Base-by-base conservation (phyloP, 805 yeast genomes). In the Teunomyces gatunensis region DNA sequence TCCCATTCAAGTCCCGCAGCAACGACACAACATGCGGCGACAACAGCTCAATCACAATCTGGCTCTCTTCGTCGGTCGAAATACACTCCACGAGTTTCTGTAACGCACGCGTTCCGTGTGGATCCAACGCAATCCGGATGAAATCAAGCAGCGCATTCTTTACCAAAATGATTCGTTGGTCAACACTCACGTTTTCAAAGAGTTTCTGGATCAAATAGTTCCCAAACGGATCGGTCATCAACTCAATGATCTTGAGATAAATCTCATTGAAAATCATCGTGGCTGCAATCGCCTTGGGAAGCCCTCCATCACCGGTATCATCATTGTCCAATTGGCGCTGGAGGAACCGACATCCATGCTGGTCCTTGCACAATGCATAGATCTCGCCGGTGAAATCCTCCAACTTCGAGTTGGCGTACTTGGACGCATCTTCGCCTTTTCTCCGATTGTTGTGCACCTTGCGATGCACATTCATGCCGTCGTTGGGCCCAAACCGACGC, bases 221-320 rank as follows among this genome's bases (percentile, higher is more conserved):
- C n/a, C 99, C 99, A 71, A 94, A 94, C 5, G 98, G 96, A 65
- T 91, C 96, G 27, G 80, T 79, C 98, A 94, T 92, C 53, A 94
- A 74, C 63, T 89, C 96, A 46, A 88, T 85, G 48, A 89, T 84
- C 56, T 88, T 85, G 32, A 78, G 71, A 54, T 82, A 80, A 39
- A 89, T 87, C 64, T 94, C 97, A 48, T 81, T 81, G 68, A 89
- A 91, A 42, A 94, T 88, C 60, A 83, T 71, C 27, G 85, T 78
- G 6, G 91, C 85, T 11, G 87, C 88, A 42, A 75, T 69, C n/a
- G 72, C 66, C 25, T 53, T 57, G 28, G 59, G 47, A 44, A 56
- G 44, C 1, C 49, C 53, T 21, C 47, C 48, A 21, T 29, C 25
- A 23, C 27, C 23, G 11, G 18, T 32, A 6, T 39, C 48, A 4